Percentiles rank a stretch among this genome's conserved stretches.
Evolutionary conservation across 2,329 filamentous ascomycete species (phyloP).

Genomic region (Talaromyces sp.): DNA sequence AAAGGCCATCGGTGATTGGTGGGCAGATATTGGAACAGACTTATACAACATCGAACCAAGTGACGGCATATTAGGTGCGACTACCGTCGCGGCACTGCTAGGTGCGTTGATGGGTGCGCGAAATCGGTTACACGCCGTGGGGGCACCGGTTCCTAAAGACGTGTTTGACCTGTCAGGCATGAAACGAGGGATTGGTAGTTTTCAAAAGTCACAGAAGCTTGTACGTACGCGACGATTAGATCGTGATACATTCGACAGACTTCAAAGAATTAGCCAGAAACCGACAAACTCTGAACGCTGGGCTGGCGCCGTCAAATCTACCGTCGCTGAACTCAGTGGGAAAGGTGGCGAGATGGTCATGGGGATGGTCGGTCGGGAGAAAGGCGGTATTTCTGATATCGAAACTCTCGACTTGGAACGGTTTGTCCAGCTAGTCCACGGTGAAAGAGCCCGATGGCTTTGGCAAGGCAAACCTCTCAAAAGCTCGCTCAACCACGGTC

Average conservation of each 20-base stretch:
- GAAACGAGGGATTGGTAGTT: slow-evolving; percentile 79
- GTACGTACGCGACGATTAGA: slow-evolving; percentile 75
- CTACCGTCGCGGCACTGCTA: slow-evolving; percentile 81
- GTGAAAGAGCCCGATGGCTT: slow-evolving; percentile 85
- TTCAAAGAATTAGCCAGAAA: slow-evolving; percentile 84
- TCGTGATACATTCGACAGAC: slow-evolving; percentile 72
- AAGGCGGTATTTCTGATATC: slow-evolving; percentile 84
- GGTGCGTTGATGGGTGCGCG: slow-evolving; percentile 86
- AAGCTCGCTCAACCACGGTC: slow-evolving; percentile 34
- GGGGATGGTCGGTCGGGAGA: slow-evolving; percentile 88
- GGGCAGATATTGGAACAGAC: slow-evolving; percentile 87
- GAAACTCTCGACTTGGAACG: slow-evolving; percentile 87
- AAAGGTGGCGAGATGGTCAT: slow-evolving; percentile 93
- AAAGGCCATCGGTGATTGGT: slow-evolving; percentile 87
- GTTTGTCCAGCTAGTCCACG: slow-evolving; percentile 73
- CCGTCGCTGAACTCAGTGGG: slow-evolving; percentile 86
- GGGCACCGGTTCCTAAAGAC: slow-evolving; percentile 82
- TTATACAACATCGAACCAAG: slow-evolving; percentile 89
- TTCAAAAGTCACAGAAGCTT: slow-evolving; percentile 85
- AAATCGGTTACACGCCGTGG: slow-evolving; percentile 80
- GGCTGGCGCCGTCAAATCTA: slow-evolving; percentile 91
- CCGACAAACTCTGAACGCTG: slow-evolving; percentile 85
- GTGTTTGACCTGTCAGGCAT: slow-evolving; percentile 80
- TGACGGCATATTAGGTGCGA: slow-evolving; percentile 88
- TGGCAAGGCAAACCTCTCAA: slow-evolving; percentile 89